phyloP scores from a whole-genome alignment of 768 basidiomycete species.

The Lactarius tabidus region DNA sequence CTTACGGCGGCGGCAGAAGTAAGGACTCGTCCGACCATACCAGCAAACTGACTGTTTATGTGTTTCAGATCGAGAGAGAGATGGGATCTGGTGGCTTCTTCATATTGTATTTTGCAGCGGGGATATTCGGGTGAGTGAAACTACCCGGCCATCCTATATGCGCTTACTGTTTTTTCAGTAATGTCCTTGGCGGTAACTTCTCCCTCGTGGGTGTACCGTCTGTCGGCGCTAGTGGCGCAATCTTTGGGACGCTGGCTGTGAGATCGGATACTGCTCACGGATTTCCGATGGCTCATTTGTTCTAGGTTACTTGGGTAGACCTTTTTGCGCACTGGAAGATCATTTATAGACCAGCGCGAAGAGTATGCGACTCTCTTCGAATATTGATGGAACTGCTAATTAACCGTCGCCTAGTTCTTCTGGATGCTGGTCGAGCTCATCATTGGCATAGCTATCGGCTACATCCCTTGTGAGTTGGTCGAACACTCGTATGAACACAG shows the following conservation, averaged over 20 bases:
- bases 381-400: not conserved
- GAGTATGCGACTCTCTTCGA: conserved; percentile 41
- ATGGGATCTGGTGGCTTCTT: conserved; percentile 88
- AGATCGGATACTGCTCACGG: conserved; percentile 24
- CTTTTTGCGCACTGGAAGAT: conserved; percentile 90
- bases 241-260: conserved; percentile 83
- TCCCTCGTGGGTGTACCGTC: conserved; percentile 83
- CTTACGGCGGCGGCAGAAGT: conserved; percentile 76
- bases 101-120: conserved; percentile 83
- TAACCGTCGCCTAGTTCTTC: conserved; percentile 50
- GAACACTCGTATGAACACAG: not conserved
- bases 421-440: conserved; percentile 85
- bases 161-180: conserved; percentile 40
- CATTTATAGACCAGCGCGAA: conserved; percentile 75
- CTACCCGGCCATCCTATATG: not conserved
- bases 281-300: conserved; percentile 1
- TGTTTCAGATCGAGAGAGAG: conserved; percentile 71
- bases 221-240: conserved; percentile 89
- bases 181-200: conserved; percentile 91
- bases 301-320: conserved; percentile 78
- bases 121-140: conserved; percentile 78
- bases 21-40: conserved; percentile 4
- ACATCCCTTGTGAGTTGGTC: conserved; percentile 64
- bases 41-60: not conserved
- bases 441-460: conserved; percentile 81